A percentile compares a stretch with the other conserved stretches of the same genome.
Evolutionary conservation across 2,329 filamentous ascomycete genomes (phyloP).

Genomic region (Aspergillus texensis): DNA sequence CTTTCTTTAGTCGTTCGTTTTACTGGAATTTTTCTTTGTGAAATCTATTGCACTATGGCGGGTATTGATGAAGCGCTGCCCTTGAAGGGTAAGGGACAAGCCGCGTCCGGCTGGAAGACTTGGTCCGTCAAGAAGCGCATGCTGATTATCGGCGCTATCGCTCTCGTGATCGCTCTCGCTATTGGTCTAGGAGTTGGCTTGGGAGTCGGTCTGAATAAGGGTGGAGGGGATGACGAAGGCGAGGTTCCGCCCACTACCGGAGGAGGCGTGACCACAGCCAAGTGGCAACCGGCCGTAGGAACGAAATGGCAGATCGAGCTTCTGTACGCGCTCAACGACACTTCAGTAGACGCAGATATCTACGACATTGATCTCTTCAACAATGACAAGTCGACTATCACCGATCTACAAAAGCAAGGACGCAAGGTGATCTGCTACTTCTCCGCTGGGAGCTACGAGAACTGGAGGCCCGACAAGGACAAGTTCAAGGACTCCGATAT

Average conservation of each 20-base stretch:
- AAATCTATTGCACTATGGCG: constrained; percentile 7
- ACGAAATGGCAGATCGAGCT: constrained; percentile 67
- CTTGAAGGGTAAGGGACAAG: constrained; percentile 25
- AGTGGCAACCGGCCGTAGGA: constrained; percentile 58
- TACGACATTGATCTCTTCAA: constrained; percentile 66
- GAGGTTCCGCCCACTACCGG: constrained; percentile 13
- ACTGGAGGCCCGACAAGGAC: constrained; percentile 60
- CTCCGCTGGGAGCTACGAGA: constrained; percentile 69
- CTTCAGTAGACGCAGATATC: constrained; percentile 55
- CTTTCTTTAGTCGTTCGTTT: not conserved
- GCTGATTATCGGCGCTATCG: constrained; percentile 26
- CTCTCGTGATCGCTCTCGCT: constrained; percentile 46
- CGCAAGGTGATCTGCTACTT: constrained; percentile 76
- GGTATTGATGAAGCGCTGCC: constrained; percentile 11
- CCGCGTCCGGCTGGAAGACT: constrained; percentile 26
- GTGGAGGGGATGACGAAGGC: constrained; percentile 30
- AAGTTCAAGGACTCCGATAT: constrained; percentile 60
- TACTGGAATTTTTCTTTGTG: not conserved
- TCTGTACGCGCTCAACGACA: constrained; percentile 41
- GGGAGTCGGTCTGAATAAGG: constrained; percentile 55
- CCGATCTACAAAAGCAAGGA: constrained; percentile 51
- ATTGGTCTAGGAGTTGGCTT: constrained; percentile 62
- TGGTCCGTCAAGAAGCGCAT: constrained; percentile 40
- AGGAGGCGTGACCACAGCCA: constrained; percentile 24
- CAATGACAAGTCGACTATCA: constrained; percentile 51